phyloP scores from a whole-genome alignment of 805 yeast genomes.

The Danielia reshetovae region DNA sequence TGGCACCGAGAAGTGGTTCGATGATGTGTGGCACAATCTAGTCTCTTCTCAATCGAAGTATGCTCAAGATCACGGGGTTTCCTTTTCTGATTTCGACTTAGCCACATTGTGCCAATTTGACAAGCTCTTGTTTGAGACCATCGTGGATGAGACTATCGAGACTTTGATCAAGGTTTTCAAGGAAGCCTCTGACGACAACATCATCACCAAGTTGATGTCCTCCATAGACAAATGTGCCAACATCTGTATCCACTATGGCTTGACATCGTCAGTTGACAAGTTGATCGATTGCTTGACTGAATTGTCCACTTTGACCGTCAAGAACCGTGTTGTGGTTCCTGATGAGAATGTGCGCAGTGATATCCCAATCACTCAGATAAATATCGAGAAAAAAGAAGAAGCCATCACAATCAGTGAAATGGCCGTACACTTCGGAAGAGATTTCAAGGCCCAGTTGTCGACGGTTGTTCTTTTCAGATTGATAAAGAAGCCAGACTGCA shows the following conservation, averaged over 20 bases:
- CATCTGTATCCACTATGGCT: conserved; percentile 63
- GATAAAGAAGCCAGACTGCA: conserved; percentile 52
- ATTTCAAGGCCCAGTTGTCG: conserved; percentile 88
- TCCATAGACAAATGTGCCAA: conserved; percentile 82
- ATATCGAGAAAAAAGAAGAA: conserved; percentile 50
- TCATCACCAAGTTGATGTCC: conserved; percentile 81
- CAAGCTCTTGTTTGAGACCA: conserved; percentile 59
- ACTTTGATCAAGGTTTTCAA: conserved; percentile 76
- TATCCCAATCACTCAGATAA: conserved; percentile 34
- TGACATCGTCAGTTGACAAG: conserved; percentile 56
- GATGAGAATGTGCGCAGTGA: conserved; percentile 24
- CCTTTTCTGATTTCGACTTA: conserved; percentile 14
- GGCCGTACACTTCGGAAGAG: conserved; percentile 81
- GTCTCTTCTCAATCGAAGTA: conserved; percentile 43
- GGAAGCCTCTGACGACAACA: conserved; percentile 86
- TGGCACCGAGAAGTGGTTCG: conserved; percentile 89
- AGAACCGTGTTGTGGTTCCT: conserved; percentile 14
- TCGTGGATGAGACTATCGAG: conserved; percentile 62
- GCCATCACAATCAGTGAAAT: conserved; percentile 73
- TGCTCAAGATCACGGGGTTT: conserved; percentile 12
- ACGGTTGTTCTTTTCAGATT: conserved; percentile 82
- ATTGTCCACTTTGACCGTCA: conserved; percentile 60
- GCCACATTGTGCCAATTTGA: conserved; percentile 56
- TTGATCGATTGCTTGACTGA: conserved; percentile 64
- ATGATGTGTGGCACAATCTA: conserved; percentile 75